Percentiles rank a stretch among this genome's conserved stretches.
phyloP scores from a whole-genome alignment of 2,329 filamentous ascomycete genomes.

The Trichoderma afroharzianum region DNA sequence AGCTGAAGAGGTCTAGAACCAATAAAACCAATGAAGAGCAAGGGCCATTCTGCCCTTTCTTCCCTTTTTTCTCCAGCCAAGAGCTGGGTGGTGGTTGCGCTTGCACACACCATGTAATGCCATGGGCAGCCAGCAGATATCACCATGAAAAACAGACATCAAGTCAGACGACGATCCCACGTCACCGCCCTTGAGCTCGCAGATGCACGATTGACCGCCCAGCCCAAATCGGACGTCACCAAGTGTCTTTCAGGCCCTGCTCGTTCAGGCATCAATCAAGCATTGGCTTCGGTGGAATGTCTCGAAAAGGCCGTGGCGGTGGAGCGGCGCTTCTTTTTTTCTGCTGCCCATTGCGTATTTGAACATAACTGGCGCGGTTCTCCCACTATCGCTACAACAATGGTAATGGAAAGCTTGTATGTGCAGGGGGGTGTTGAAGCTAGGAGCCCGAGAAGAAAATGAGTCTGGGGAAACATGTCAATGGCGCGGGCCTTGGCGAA shows the following conservation, averaged over 20 bases:
- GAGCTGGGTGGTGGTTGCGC: neutral
- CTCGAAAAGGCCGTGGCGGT: neutral
- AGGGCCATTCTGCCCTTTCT: neutral
- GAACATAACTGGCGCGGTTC: neutral
- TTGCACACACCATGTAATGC: neutral
- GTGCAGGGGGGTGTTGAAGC: neutral
- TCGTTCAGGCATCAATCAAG: conserved; percentile 9
- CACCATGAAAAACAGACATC: neutral
- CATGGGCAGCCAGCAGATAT: neutral
- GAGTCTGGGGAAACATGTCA: neutral
- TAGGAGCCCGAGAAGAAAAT: neutral
- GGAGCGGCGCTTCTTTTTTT: neutral
- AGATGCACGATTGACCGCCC: neutral
- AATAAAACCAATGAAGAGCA: neutral
- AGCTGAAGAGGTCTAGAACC: neutral
- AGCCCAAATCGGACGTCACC: conserved; percentile 1
- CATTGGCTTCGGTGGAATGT: conserved; percentile 6
- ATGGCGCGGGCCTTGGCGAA: neutral
- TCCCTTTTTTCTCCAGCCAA: neutral
- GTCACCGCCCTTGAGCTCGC: neutral
- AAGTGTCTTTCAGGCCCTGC: neutral
- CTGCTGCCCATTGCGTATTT: neutral
- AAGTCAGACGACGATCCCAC: conserved; percentile 5
- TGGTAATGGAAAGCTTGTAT: neutral
- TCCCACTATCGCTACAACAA: neutral